Evolutionary conservation across 2,329 filamentous ascomycete species (phyloP), one percentile per base, ranked within the genome.

Genomic region (Fusarium veterinarium): DNA sequence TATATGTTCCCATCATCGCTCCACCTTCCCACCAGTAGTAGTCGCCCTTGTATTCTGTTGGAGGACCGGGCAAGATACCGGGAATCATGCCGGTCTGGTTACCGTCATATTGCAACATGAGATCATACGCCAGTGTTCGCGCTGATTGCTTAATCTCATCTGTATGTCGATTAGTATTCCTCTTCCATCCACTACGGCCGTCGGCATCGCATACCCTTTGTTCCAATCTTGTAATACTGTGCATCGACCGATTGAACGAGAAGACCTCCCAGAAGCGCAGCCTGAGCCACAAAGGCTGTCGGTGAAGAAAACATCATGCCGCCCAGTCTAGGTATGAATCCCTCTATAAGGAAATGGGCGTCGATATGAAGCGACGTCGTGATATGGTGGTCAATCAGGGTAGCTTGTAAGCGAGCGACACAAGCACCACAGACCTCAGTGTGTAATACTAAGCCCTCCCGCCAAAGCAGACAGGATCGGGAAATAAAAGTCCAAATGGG

Each of bases 11-110:
- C 86, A 92, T 92, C 82, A 94, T 85, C 19, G 90, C 89, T 58
- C 90, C 89, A 9, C 89, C 90, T 78, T 93, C 90, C 91, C 91
- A 94, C 91, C 91, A 94, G 84, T 93, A 93, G 79, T 91, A 92
- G 69, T 87, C 84, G 71, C 88, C 88, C 57, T 77, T 78, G 20
- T 78, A 71, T 37, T 78, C 77, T 3, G 79, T 78, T 72, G 88
- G 88, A 60, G 88, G 88, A 0, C 88, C 88, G 2, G 88, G 88
- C 16, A 90, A 79, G 73, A 89, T 89, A 38, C 88, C 88, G 12
- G 88, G 88, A 20, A 85, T 86, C 76, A 84, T 81, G 60, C 88
- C 87, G 2, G 85, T 81, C 64, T 83, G 75, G 72, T 88, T 86
- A 64, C 86, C 87, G 41, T 84, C 80, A 78, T 89, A 89, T 74